Conservation (phyloP, 306 rosid species). For the Bauhinia variegata region DNA sequence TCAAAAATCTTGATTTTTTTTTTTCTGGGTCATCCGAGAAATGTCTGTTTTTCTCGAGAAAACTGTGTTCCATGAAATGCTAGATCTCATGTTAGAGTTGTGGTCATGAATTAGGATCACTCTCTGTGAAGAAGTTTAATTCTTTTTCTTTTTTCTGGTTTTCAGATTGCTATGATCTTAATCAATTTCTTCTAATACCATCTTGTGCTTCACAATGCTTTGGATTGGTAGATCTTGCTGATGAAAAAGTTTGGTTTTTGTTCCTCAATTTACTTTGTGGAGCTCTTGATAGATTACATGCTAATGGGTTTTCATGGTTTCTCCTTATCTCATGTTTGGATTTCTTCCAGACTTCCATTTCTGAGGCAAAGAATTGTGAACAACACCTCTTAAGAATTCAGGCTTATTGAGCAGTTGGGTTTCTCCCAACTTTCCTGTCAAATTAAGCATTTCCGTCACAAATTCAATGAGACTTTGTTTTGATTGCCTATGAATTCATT, state of each 20-base stretch:
- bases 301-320: not conserved
- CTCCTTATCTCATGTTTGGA: not conserved
- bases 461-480: not conserved
- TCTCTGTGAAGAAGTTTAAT: slow-evolving; percentile 13
- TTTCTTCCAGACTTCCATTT: not conserved
- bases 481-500: not conserved
- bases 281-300: slow-evolving; percentile 12
- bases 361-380: not conserved
- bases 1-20: slow-evolving; percentile 26
- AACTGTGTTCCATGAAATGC: slow-evolving; percentile 11
- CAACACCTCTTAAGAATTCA: slow-evolving; percentile 20
- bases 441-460: not conserved
- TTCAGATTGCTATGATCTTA: slow-evolving; percentile 19
- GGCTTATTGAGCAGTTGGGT: not conserved
- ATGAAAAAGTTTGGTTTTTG: slow-evolving; percentile 10
- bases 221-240: slow-evolving; percentile 52
- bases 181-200: not conserved
- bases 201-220: not conserved
- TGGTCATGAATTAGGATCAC: slow-evolving; percentile 11
- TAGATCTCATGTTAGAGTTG: slow-evolving; percentile 44
- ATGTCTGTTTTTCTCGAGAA: not conserved
- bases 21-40: slow-evolving; percentile 32
- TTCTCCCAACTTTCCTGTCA: slow-evolving; percentile 6
- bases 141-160: not conserved
- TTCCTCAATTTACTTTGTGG: slow-evolving; percentile 27